phyloP scores from a whole-genome alignment of 345 rosid genomes.

The Gossypium turneri region DNA sequence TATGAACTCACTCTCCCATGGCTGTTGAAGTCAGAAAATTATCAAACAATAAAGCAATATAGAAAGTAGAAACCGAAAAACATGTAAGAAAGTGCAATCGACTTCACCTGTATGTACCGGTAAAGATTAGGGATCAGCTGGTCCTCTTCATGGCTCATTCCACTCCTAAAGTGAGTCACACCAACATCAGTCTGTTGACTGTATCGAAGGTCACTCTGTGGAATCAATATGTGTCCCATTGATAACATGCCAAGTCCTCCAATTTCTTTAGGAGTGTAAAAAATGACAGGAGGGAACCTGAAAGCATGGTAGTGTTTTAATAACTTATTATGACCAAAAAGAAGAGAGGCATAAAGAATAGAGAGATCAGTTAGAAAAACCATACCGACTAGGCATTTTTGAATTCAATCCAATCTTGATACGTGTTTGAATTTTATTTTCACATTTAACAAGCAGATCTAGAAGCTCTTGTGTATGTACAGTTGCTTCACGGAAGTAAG shows the following conservation, averaged over 20 bases:
- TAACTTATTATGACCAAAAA: background rate
- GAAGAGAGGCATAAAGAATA: constrained; percentile 11
- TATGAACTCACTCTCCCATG: constrained; percentile 99
- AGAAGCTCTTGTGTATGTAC: constrained; percentile 97
- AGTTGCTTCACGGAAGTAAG: constrained; percentile 99
- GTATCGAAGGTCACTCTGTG: constrained; percentile 97
- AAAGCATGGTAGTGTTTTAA: background rate
- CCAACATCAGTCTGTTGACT: constrained; percentile 99
- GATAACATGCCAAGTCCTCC: constrained; percentile 99
- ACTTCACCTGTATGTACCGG: constrained; percentile 81
- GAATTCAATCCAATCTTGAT: constrained; percentile 97
- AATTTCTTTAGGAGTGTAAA: constrained; percentile 98
- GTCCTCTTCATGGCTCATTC: constrained; percentile 99
- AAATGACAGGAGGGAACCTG: constrained; percentile 99
- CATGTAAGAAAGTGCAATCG: background rate
- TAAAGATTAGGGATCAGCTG: constrained; percentile 98
- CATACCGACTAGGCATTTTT: constrained; percentile 97
- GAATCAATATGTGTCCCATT: constrained; percentile 99
- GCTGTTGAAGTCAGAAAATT: constrained; percentile 39
- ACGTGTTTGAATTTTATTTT: constrained; percentile 96
- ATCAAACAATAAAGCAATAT: background rate
- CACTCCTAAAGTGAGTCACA: constrained; percentile 99
- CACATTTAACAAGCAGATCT: constrained; percentile 95
- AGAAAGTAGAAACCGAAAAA: background rate
- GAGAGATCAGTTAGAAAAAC: background rate